Base-by-base conservation (phyloP, 768 basidiomycete genomes). In the Kwoniella pini region DNA sequence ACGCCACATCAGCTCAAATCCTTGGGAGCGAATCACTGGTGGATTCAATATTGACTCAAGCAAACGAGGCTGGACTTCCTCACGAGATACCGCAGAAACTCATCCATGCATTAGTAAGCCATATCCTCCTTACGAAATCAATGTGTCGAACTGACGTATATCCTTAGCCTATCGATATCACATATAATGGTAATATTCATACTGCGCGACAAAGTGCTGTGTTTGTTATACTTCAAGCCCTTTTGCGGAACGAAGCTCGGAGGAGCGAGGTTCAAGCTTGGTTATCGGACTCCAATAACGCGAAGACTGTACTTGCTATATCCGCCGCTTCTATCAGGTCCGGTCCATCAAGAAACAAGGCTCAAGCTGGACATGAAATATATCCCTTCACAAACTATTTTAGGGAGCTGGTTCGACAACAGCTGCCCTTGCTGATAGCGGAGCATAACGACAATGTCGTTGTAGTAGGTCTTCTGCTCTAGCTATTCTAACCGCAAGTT, bases 121-220 rank as follows among this genome's bases (percentile, higher is more conserved):
- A 30, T 46, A 1, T 15, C 22, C 10, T 28, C 19, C 19, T 19
- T 17, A 3, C 24, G 36, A 46, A 24, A 28, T 11, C 5, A 7
- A 12, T 44, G 19, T 6, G 15, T 5, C 15, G 42, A 15, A 27
- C 28, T 40, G 19, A n/a, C 6, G 40, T 43, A 9, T 17, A n/a
- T 26, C 12, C 27, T 10, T 33, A 51, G 40, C 45, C 54, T 13
- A 60, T 55, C 43, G 67, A 71, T 50, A 45, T 53, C 3, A 54
- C 64, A 49, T 30, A 59, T 42, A 71, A 68, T 45, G 46, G 61
- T 6, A 63, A 66, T 43, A 38, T 71, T 4, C 52, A 31, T 12
- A 19, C 31, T 5, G 39, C 28, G 3, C 22, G 15, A 6, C 28
- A n/a, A 31, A 33, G 45, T 4, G 44, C 26, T 2, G 28, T 68